A percentile compares a stretch with the other conserved stretches of the same genome.
Conservation (phyloP, 2,329 filamentous ascomycete species). For the Aureobasidium subglaciale region DNA sequence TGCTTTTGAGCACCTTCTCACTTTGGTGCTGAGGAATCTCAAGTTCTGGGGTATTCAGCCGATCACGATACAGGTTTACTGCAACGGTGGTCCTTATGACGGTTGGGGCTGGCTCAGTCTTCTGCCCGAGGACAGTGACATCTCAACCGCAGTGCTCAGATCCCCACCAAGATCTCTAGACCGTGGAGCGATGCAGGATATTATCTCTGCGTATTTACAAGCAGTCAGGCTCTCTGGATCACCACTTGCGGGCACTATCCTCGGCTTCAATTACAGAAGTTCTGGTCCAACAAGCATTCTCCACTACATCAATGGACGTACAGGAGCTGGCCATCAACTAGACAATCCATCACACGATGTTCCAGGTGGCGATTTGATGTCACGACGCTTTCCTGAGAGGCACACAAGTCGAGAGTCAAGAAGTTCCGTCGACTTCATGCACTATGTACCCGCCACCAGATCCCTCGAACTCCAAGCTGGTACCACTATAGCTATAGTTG, state of each 20-base stretch:
- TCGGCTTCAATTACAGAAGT: not conserved
- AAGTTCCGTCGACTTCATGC: not conserved
- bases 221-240: not conserved
- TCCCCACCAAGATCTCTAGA: too few relatives aligned
- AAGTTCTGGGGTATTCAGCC: not conserved
- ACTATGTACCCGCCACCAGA: not conserved
- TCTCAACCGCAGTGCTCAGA: not conserved
- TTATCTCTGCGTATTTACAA: not conserved
- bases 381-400: not conserved
- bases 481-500: not conserved
- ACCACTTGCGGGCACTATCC: not conserved
- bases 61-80: not conserved
- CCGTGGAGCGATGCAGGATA: not conserved
- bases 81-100: not conserved
- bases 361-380: not conserved
- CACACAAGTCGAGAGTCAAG: too few relatives aligned
- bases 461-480: not conserved
- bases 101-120: not conserved
- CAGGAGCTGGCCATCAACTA: too few relatives aligned
- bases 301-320: not conserved
- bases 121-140: too few relatives aligned
- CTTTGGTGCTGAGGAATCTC: not conserved
- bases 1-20: not conserved
- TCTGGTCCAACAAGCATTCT: not conserved
- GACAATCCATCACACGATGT: not conserved